Percentiles rank a stretch among this genome's conserved stretches.
These are phyloP conservation scores for Arbutus unedo DNA, from an alignment of 148 eudicot species.

Conservation along the genomic window DNA sequence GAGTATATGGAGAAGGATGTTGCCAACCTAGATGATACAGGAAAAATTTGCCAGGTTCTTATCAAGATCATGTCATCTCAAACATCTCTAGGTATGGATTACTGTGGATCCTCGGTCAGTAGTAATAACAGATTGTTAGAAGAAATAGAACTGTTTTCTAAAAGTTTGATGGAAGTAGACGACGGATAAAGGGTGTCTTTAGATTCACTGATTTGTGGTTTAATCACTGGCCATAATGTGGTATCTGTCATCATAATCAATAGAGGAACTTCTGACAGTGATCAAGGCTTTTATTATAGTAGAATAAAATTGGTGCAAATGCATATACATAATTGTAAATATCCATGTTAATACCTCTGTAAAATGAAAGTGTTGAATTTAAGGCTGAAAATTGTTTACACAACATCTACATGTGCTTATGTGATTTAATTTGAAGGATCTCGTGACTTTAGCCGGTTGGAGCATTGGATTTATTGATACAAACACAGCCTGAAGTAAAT, in stretches of 20 bases:
- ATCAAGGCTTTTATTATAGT: background rate
- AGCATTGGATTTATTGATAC: too few species aligned
- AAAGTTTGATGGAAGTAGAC: conserved; percentile 38
- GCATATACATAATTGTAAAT: background rate
- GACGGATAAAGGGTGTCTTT: conserved; percentile 8
- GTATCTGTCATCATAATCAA: background rate
- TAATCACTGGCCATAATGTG: background rate
- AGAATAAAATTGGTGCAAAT: background rate
- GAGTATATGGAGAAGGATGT: conserved; percentile 31
- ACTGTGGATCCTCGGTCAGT: background rate
- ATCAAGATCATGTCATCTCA: conserved; percentile 43
- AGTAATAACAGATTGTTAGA: conserved; percentile 35
- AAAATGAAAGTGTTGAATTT: background rate
- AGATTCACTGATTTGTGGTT: background rate
- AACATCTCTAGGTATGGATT: conserved; percentile 24
- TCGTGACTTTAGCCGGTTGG: too few species aligned
- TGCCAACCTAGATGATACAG: conserved; percentile 35
- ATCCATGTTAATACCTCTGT: background rate
- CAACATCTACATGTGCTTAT: too few species aligned
- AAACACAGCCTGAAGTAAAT: too few species aligned
- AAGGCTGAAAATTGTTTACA: background rate
- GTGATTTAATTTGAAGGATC: too few species aligned
- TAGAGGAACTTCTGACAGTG: too few species aligned
- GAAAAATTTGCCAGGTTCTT: conserved; percentile 51
- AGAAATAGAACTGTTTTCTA: conserved; percentile 65